phyloP scores from a whole-genome alignment of 345 rosid genomes.

The Cochlearia excelsa region DNA sequence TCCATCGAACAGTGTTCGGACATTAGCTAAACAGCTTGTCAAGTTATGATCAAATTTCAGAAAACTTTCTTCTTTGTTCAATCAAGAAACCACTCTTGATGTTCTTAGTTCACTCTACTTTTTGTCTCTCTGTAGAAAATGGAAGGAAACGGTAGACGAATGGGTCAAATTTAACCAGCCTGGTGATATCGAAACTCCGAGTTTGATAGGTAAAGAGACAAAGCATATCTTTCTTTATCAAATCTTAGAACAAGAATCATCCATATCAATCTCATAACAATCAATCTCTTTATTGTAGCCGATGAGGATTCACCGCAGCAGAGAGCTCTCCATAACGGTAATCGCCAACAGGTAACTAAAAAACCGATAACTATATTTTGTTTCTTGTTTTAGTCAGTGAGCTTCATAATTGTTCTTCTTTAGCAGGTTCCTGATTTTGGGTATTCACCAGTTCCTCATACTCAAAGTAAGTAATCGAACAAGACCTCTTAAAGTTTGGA shows the following conservation, averaged over 20 bases:
- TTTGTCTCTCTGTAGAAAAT: slow-evolving; percentile 53
- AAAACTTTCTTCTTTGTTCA: not conserved
- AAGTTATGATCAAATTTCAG: slow-evolving; percentile 31
- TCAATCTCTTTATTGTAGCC: slow-evolving; percentile 39
- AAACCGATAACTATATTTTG: slow-evolving; percentile 3
- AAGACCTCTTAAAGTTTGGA: not conserved
- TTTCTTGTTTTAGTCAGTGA: slow-evolving; percentile 38
- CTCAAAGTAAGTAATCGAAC: slow-evolving; percentile 31
- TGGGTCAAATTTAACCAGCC: slow-evolving; percentile 90
- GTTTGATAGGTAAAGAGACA: slow-evolving; percentile 59
- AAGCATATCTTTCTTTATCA: not conserved
- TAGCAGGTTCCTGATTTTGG: slow-evolving; percentile 40
- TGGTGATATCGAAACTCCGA: slow-evolving; percentile 64
- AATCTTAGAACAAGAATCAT: slow-evolving; percentile 15
- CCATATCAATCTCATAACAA: slow-evolving; percentile 19
- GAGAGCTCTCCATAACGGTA: slow-evolving; percentile 59
- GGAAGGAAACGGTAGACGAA: slow-evolving; percentile 92
- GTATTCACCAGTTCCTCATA: slow-evolving; percentile 36
- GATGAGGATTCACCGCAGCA: slow-evolving; percentile 91
- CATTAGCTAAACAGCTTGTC: slow-evolving; percentile 85
- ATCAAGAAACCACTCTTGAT: not conserved
- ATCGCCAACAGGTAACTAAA: slow-evolving; percentile 77
- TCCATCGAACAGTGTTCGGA: slow-evolving; percentile 64
- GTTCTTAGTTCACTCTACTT: slow-evolving; percentile 1
- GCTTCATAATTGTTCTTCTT: slow-evolving; percentile 33